Evolutionary conservation across 768 basidiomycete genomes (phyloP), one percentile per base, ranked within the genome.

Genomic region (Mycena galericulata): DNA sequence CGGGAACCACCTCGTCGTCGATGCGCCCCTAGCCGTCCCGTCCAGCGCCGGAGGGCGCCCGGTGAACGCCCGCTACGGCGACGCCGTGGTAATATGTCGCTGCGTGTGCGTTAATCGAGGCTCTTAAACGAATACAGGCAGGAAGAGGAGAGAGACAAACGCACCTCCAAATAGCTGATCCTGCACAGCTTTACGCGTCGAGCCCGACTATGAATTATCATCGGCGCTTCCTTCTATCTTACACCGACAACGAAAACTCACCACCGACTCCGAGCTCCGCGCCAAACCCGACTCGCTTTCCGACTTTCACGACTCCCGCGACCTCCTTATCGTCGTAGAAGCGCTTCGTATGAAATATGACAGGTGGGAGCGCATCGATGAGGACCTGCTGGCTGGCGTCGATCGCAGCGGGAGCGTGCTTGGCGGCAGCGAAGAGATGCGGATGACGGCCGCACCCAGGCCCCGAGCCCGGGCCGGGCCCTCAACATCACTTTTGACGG

Each of bases 61-160:
- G 92, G 72, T 94, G 91, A 2, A 97, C 97, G 3, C 96, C 96
- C 1, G 91, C 91, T 0, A 97, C 95, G 9, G 94, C 93, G 30
- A 85, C 83, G 2, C 97, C 97, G 72, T 99, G 97, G 77, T 99
- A 97, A 78, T 98, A 98, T 15, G 98, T 81, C 12, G 90, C 97
- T 94, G 27, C 29, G 67, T 43, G 32, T 32, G 59, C n/a, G n/a
- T n/a, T n/a, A n/a, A n/a, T n/a, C n/a, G n/a, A n/a, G n/a, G n/a
- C n/a, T n/a, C n/a, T n/a, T n/a, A n/a, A n/a, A n/a, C n/a, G n/a
- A n/a, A n/a, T n/a, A 34, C 27, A 40, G 9, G 4, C 36, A 27
- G 24, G 59, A 29, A 29, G 49, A 3, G 34, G 22, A 17, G 17
- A 24, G 56, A 43, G 15, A 9, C 27, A 67, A 24, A 78, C 88